Evolutionary conservation across 768 basidiomycete genomes (phyloP), one percentile per base, ranked within the genome.

Genomic region (Cystofilobasidium macerans): DNA sequence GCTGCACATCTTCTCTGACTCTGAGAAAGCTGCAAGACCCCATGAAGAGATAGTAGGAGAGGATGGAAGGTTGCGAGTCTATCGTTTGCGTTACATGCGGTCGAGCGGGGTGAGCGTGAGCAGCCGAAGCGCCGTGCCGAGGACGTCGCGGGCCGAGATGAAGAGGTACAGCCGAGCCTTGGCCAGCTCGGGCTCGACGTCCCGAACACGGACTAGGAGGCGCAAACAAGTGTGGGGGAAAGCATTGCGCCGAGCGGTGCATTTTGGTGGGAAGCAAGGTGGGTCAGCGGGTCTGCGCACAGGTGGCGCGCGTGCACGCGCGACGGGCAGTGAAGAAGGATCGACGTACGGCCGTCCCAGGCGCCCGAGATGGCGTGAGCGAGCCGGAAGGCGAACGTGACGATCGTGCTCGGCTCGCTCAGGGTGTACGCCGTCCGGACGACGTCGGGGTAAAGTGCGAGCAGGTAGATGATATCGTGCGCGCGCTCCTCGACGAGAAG

Each of bases 271-370:
- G n/a, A n/a, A n/a, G n/a, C n/a, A n/a, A 36, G n/a, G 9, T 40
- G 24, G 22, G 38, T 18, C 5, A 42, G 26, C 13, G 42, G 28
- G 40, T 35, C n/a, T n/a, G n/a, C 16, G 38, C 30, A 38, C 7
- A 92, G 57, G 87, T 81, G 11, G 95, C 82, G 2, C 81, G 82
- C 78, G 95, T 92, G 92, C 91, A 97, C 42, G 93, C 90, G 65
- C 85, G 86, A 68, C 86, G 87, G n/a, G n/a, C n/a, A n/a, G n/a
- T n/a, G n/a, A n/a, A 72, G 97, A 91, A 8, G 28, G 20, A 36
- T 22, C 1, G 22, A 57, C 67, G 48, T 26, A 69, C 64, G 43
- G 13, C 47, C 45, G 35, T 61, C 62, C 69, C 60, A 64, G 30
- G 62, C 64, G 30, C 43, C 32, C 28, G 36, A 51, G 59, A 69